phyloP scores from a whole-genome alignment of 2,329 filamentous ascomycete genomes.

The Thelonectria rubi region DNA sequence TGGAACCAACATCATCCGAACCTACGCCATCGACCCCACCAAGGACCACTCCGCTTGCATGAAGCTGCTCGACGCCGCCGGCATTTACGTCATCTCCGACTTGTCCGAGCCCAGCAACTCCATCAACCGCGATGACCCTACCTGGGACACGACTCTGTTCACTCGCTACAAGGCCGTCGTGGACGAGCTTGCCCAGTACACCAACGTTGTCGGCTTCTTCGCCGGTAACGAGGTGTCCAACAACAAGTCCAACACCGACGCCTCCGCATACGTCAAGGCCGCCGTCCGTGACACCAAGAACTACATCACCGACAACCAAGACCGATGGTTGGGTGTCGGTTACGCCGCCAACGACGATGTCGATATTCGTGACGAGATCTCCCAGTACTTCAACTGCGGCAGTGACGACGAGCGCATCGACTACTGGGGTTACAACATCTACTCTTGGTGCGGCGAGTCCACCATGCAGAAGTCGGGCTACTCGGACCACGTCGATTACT shows the following conservation, averaged over 20 bases:
- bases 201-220: slow-evolving; percentile 96
- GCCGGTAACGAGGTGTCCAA: slow-evolving; percentile 98
- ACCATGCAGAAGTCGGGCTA: slow-evolving; percentile 81
- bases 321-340: slow-evolving; percentile 85
- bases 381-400: slow-evolving; percentile 95
- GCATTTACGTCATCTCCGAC: slow-evolving; percentile 96
- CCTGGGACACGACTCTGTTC: slow-evolving; percentile 83
- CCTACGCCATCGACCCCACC: slow-evolving; percentile 88
- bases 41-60: slow-evolving; percentile 86
- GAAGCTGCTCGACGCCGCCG: slow-evolving; percentile 79
- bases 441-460: slow-evolving; percentile 96
- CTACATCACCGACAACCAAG: slow-evolving; percentile 84
- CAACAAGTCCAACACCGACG: slow-evolving; percentile 84
- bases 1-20: slow-evolving; percentile 91
- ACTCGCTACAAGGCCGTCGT: slow-evolving; percentile 84
- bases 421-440: slow-evolving; percentile 99
- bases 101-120: slow-evolving; percentile 82
- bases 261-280: slow-evolving; percentile 96
- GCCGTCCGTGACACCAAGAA: slow-evolving; percentile 95
- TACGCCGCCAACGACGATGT: slow-evolving; percentile 96
- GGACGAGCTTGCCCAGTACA: slow-evolving; percentile 82
- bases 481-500: slow-evolving; percentile 83
- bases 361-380: slow-evolving; percentile 81
- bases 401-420: slow-evolving; percentile 74
- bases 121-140: slow-evolving; percentile 82